A percentile compares a stretch with the other conserved stretches of the same genome.
These are phyloP conservation scores for Seiridium unicorne DNA, from an alignment of 2,329 filamentous ascomycete genomes.

Conservation along the genomic window DNA sequence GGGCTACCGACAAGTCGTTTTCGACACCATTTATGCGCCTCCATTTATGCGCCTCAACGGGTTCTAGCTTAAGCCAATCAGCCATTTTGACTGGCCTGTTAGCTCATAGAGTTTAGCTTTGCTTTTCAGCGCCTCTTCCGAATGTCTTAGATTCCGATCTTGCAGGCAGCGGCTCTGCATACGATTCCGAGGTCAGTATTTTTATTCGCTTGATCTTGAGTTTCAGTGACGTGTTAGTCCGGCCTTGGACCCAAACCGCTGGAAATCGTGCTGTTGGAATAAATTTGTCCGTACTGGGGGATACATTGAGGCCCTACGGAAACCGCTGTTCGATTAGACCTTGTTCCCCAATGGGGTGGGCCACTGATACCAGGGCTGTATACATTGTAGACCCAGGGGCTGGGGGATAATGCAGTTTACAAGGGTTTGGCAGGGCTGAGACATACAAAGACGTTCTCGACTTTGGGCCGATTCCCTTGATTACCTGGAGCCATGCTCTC, in stretches of 20 bases:
- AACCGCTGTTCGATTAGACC: background rate
- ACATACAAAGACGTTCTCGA: background rate
- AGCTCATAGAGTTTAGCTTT: background rate
- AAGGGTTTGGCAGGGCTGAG: conserved; percentile 3
- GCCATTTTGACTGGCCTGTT: background rate
- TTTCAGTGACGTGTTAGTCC: no score
- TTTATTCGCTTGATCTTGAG: no score
- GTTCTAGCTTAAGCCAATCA: background rate
- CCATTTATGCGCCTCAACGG: background rate
- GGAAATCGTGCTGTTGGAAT: no score
- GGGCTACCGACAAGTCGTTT: background rate
- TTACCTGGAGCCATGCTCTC: background rate
- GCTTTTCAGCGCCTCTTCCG: background rate
- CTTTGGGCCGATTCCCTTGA: no score
- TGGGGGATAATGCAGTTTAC: background rate
- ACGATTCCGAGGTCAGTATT: no score
- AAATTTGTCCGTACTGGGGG: no score
- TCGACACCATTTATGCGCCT: background rate
- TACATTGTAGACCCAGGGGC: background rate
- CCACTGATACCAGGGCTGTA: background rate
- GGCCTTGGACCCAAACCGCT: no score
- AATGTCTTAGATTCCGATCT: background rate
- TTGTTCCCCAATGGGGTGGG: background rate
- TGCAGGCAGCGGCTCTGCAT: background rate
- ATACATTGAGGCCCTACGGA: no score